phyloP scores from a whole-genome alignment of 176 grass and related monocot genomes.

The Musa beccarii region DNA sequence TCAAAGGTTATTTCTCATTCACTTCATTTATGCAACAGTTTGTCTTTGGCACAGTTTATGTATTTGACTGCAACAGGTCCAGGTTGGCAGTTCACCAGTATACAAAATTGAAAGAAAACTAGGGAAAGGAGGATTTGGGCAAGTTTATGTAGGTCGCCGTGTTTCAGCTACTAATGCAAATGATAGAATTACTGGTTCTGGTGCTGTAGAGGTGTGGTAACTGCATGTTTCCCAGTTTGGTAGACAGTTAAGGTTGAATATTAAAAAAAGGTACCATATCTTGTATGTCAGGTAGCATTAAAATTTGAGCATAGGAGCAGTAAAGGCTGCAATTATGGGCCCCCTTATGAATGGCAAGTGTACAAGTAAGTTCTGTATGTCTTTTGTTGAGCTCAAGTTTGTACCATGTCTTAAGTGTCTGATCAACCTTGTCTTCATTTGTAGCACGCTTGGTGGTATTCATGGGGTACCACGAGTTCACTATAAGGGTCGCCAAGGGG shows the following conservation, averaged over 20 bases:
- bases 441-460: not conserved
- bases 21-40: not conserved
- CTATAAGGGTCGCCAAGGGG: slow-evolving; percentile 8
- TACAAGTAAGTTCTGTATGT: slow-evolving; percentile 22
- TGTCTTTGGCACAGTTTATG: not conserved
- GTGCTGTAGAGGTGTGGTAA: slow-evolving; percentile 58
- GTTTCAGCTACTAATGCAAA: slow-evolving; percentile 27
- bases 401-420: too few species aligned
- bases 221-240: not conserved
- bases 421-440: not conserved
- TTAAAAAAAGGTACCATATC: not conserved
- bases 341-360: slow-evolving; percentile 95
- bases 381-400: too few species aligned
- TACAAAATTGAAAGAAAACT: slow-evolving; percentile 83
- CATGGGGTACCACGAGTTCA: slow-evolving; percentile 2
- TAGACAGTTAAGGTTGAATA: not conserved
- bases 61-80: slow-evolving; percentile 44
- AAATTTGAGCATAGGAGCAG: slow-evolving; percentile 96
- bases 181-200: slow-evolving; percentile 32
- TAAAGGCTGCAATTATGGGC: slow-evolving; percentile 83
- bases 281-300: slow-evolving; percentile 57
- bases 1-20: not conserved
- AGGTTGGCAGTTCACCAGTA: slow-evolving; percentile 73
- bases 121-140: slow-evolving; percentile 98
- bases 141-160: slow-evolving; percentile 90